phyloP scores from a whole-genome alignment of 2,329 filamentous ascomycete species.

The Coniochaeta ligniaria region DNA sequence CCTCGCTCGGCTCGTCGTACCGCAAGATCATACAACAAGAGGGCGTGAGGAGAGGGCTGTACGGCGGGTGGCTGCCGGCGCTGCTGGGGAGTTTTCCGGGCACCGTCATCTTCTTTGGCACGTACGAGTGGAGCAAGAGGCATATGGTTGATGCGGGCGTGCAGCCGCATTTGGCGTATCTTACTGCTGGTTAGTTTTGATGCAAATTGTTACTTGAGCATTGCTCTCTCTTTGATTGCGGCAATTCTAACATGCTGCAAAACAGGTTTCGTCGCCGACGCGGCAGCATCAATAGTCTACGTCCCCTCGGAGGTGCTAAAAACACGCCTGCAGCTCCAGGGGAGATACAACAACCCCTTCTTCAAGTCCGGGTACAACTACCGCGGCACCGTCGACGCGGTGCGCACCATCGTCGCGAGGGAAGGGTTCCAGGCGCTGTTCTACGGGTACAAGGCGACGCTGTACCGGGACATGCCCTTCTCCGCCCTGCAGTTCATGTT shows the following conservation, averaged over 20 bases:
- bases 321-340: constrained; percentile 92
- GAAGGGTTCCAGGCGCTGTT: constrained; percentile 86
- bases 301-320: constrained; percentile 97
- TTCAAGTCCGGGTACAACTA: constrained; percentile 97
- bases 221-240: neutral
- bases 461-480: constrained; percentile 91
- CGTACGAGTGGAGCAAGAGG: constrained; percentile 93
- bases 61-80: constrained; percentile 88
- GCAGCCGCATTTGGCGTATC: constrained; percentile 76
- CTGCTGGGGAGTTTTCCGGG: constrained; percentile 89
- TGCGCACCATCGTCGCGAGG: constrained; percentile 71
- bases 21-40: constrained; percentile 90
- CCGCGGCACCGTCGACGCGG: constrained; percentile 74
- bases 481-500: constrained; percentile 97
- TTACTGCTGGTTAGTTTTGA: constrained; percentile 56
- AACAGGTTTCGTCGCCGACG: constrained; percentile 81
- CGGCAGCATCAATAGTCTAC: constrained; percentile 87
- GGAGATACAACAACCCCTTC: constrained; percentile 88
- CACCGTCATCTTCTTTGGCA: constrained; percentile 91
- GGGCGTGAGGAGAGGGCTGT: constrained; percentile 76
- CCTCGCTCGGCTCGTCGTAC: constrained; percentile 83
- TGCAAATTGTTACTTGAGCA: no score
- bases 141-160: constrained; percentile 79
- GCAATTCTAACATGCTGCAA: neutral
- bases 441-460: constrained; percentile 93